Conservation (phyloP, 805 yeast species). For the Starmerella asiatica region DNA sequence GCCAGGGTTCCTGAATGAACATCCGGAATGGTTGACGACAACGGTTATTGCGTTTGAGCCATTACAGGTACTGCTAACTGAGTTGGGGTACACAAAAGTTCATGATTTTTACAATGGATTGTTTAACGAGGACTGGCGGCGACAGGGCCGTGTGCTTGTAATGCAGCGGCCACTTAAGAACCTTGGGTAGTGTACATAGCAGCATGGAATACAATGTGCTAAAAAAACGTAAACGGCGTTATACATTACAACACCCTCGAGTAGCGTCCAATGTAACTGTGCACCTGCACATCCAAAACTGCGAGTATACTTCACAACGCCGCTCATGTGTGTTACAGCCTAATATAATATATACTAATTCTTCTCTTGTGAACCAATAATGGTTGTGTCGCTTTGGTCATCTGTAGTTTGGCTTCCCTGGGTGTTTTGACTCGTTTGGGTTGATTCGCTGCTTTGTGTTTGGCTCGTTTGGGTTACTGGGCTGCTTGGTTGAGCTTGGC, state of each 20-base stretch:
- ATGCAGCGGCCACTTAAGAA: conserved; percentile 24
- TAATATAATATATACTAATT: too few species aligned
- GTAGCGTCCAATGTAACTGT: too few species aligned
- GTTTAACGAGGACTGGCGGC: conserved; percentile 74
- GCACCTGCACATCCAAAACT: too few species aligned
- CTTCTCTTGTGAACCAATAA: neutral
- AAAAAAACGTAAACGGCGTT: too few species aligned
- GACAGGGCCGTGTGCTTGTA: conserved; percentile 66
- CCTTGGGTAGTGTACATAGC: neutral
- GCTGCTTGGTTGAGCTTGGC: conserved; percentile 1
- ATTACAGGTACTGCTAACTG: conserved; percentile 32
- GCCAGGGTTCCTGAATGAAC: conserved; percentile 35
- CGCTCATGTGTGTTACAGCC: too few species aligned
- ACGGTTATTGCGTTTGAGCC: conserved; percentile 58
- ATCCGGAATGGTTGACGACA: conserved; percentile 30
- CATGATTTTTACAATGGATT: conserved; percentile 59
- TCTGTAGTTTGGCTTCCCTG: too few species aligned
- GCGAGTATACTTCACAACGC: too few species aligned
- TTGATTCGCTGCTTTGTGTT: too few species aligned
- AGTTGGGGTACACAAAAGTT: conserved; percentile 26
- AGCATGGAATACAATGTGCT: neutral
- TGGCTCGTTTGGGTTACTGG: too few species aligned
- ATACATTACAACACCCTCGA: too few species aligned
- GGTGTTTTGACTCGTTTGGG: too few species aligned
- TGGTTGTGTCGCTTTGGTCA: too few species aligned